A percentile compares a stretch with the other conserved stretches of the same genome.
phyloP scores from a whole-genome alignment of 2,329 filamentous ascomycete genomes.

The Scedosporium minutisporum region DNA sequence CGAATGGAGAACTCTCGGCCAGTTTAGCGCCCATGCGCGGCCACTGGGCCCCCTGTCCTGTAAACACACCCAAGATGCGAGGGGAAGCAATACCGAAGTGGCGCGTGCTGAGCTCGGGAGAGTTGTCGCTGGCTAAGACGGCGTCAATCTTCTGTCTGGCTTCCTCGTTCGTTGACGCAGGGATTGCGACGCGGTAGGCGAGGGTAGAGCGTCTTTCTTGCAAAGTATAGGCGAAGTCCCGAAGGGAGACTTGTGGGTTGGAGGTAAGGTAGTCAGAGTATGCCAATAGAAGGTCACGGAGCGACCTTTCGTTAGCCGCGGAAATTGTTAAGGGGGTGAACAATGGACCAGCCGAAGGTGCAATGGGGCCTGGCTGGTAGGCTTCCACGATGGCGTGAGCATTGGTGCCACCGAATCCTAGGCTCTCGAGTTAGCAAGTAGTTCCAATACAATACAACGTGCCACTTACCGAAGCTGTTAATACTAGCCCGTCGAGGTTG shows the following conservation, averaged over 20 bases:
- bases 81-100: slow-evolving; percentile 1
- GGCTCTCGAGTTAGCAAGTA: too few relatives aligned
- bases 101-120: slow-evolving; percentile 9
- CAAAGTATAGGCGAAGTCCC: too few relatives aligned
- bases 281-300: too few relatives aligned
- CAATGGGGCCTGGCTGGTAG: neutral
- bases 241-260: too few relatives aligned
- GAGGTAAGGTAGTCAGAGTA: too few relatives aligned
- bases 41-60: slow-evolving; percentile 25
- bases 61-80: slow-evolving; percentile 18
- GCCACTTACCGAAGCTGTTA: slow-evolving; percentile 17
- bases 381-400: slow-evolving; percentile 16
- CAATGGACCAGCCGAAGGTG: neutral
- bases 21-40: slow-evolving; percentile 21
- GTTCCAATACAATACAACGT: too few relatives aligned
- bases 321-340: neutral
- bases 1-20: slow-evolving; percentile 3
- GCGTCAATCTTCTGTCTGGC: too few relatives aligned
- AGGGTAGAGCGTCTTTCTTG: too few relatives aligned
- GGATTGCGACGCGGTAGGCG: too few relatives aligned
- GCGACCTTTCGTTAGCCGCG: neutral
- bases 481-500: slow-evolving; percentile 16
- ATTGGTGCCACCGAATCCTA: slow-evolving; percentile 17
- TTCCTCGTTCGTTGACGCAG: too few relatives aligned
- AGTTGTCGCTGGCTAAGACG: slow-evolving; percentile 24